A percentile compares a stretch with the other conserved stretches of the same genome.
phyloP scores from a whole-genome alignment of 1,284 basidiomycete genomes.

The Rhodotorula sp. region DNA sequence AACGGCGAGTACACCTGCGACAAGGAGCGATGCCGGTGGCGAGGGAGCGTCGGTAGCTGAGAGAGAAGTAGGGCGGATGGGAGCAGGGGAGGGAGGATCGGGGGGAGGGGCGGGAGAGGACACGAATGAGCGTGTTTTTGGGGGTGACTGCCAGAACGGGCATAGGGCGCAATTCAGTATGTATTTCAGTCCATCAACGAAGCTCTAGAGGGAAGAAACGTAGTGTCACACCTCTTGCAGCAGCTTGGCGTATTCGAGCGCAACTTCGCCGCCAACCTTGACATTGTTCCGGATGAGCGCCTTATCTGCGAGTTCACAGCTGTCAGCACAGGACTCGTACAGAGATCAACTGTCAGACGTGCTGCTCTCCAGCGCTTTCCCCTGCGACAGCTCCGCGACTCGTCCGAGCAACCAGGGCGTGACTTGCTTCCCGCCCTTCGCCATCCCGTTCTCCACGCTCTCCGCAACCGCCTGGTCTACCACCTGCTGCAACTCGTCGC shows the following conservation, averaged over 20 bases:
- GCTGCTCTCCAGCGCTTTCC: slow-evolving; percentile 71
- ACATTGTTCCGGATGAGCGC: slow-evolving; percentile 93
- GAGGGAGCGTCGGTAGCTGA: background rate
- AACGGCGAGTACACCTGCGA: slow-evolving; percentile 80
- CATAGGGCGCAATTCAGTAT: background rate
- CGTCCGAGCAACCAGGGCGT: slow-evolving; percentile 92
- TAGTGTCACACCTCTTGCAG: slow-evolving; percentile 37
- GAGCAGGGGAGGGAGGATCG: background rate
- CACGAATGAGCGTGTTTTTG: too few relatives aligned
- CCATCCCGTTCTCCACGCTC: slow-evolving; percentile 76
- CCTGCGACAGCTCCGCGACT: slow-evolving; percentile 76
- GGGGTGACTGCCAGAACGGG: too few relatives aligned
- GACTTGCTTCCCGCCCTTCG: slow-evolving; percentile 79
- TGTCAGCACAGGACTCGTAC: too few relatives aligned
- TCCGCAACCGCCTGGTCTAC: slow-evolving; percentile 85
- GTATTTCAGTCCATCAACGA: slow-evolving; percentile 6
- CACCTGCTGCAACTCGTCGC: slow-evolving; percentile 69
- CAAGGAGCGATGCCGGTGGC: slow-evolving; percentile 47
- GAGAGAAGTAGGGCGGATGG: background rate
- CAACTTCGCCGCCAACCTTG: slow-evolving; percentile 75
- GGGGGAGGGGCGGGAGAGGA: background rate
- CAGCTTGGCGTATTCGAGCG: slow-evolving; percentile 70
- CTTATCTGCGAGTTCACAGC: slow-evolving; percentile 60
- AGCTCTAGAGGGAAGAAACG: background rate
- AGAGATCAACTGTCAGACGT: slow-evolving; percentile 45